Percentiles rank a stretch among this genome's conserved stretches.
Evolutionary conservation across 129 eudicot species (phyloP).

Genomic region (Tagetes patula): DNA sequence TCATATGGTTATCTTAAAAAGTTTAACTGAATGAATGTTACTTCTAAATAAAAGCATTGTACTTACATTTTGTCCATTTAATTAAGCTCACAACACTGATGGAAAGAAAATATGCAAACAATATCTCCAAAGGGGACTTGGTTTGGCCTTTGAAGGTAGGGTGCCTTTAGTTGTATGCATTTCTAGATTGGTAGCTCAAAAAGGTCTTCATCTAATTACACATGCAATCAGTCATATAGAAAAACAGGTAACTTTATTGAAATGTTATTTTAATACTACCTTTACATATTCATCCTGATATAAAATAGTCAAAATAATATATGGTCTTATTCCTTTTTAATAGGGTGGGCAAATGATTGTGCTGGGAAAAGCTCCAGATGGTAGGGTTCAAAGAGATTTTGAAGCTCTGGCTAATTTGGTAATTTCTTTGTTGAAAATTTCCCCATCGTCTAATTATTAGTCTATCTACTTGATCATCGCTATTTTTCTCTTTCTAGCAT

Average conservation of each 20-base stretch:
- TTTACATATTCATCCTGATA: background rate
- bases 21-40: background rate
- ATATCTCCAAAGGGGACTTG: conserved; percentile 77
- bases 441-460: background rate
- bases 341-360: conserved; percentile 78
- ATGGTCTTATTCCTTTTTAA: conserved; percentile 6
- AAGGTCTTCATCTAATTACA: conserved; percentile 86
- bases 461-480: conserved; percentile 2
- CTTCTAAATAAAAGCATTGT: background rate
- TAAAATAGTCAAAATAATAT: background rate
- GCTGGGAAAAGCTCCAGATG: conserved; percentile 68
- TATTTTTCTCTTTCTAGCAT: conserved; percentile 54
- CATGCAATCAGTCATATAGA: conserved; percentile 66
- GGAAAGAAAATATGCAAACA: conserved; percentile 73
- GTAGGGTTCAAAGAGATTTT: conserved; percentile 55
- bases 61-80: conserved; percentile 17
- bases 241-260: conserved; percentile 52
- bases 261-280: conserved; percentile 17
- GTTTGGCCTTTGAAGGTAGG: conserved; percentile 48
- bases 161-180: conserved; percentile 86
- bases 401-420: conserved; percentile 58
- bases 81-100: conserved; percentile 45
- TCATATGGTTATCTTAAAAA: background rate
- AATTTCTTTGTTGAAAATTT: background rate
- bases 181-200: conserved; percentile 84